Evolutionary conservation across 1,284 basidiomycete genomes (phyloP).

Genomic region (Ustilago esculenta): DNA sequence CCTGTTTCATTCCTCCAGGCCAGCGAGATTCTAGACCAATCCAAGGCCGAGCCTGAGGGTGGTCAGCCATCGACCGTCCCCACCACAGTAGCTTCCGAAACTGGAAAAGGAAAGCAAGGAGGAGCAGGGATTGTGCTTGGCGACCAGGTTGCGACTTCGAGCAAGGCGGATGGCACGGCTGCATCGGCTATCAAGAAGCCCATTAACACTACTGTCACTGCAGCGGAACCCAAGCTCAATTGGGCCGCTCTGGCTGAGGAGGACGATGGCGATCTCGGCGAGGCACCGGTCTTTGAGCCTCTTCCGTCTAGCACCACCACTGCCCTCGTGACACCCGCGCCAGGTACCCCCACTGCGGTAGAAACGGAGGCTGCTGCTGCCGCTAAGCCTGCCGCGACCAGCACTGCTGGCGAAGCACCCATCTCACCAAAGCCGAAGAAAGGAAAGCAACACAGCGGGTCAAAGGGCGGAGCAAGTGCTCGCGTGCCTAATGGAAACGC

Average conservation of each 20-base stretch:
- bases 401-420: slow-evolving; percentile 1
- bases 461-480: slow-evolving; percentile 7
- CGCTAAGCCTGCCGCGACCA: background rate
- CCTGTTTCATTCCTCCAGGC: slow-evolving; percentile 46
- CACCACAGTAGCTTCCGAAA: slow-evolving; percentile 3
- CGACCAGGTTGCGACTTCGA: slow-evolving; percentile 3
- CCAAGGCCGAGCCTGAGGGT: slow-evolving; percentile 26
- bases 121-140: slow-evolving; percentile 22
- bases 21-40: slow-evolving; percentile 31
- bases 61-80: slow-evolving; percentile 25
- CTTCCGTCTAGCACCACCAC: slow-evolving; percentile 27
- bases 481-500: slow-evolving; percentile 4
- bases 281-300: slow-evolving; percentile 40
- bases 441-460: slow-evolving; percentile 11
- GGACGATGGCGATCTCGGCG: slow-evolving; percentile 45
- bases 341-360: slow-evolving; percentile 14
- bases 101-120: slow-evolving; percentile 23
- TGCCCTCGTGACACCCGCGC: slow-evolving; percentile 29
- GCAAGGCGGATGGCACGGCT: slow-evolving; percentile 25
- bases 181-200: slow-evolving; percentile 25
- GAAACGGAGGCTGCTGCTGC: slow-evolving; percentile 5
- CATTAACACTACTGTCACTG: slow-evolving; percentile 22
- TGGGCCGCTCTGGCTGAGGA: slow-evolving; percentile 48
- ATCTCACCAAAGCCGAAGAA: slow-evolving; percentile 30
- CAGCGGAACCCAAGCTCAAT: slow-evolving; percentile 38